These are phyloP conservation scores for Phalaenopsis aphrodite DNA, from an alignment of 106 monocot genomes.

Conservation along the genomic window DNA sequence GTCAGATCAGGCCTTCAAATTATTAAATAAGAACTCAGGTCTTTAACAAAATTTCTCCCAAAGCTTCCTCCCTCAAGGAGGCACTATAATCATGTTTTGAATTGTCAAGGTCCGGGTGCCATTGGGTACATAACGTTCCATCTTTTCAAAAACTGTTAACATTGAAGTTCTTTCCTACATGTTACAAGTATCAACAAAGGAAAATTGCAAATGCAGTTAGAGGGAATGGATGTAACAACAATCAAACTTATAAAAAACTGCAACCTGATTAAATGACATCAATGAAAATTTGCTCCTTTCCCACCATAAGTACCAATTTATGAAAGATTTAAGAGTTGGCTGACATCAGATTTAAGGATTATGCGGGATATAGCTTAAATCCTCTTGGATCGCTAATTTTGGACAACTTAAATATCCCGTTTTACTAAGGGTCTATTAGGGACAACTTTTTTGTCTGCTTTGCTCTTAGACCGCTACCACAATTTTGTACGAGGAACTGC, in stretches of 20 bases:
- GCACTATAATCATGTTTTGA: not conserved
- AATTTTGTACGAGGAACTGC: too few species aligned
- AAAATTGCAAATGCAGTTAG: not conserved
- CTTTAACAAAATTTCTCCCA: not conserved
- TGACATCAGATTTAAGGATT: too few species aligned
- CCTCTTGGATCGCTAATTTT: too few species aligned
- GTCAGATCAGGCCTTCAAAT: not conserved
- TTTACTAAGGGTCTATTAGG: too few species aligned
- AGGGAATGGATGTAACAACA: not conserved
- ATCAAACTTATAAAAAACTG: conserved; percentile 2
- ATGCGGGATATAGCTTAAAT: too few species aligned
- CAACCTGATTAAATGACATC: not conserved
- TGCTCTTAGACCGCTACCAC: too few species aligned
- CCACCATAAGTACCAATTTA: not conserved
- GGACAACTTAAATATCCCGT: too few species aligned
- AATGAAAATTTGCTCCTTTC: not conserved
- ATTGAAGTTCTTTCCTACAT: not conserved
- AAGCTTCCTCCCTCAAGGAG: not conserved
- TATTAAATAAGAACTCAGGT: not conserved
- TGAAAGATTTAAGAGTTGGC: not conserved
- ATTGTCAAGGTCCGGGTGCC: not conserved
- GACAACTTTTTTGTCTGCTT: too few species aligned
- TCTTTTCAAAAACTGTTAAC: not conserved
- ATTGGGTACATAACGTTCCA: not conserved
- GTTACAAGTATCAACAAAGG: not conserved